Base-by-base conservation (phyloP, 2,329 filamentous ascomycete genomes). In the Emericellopsis atlantica region DNA sequence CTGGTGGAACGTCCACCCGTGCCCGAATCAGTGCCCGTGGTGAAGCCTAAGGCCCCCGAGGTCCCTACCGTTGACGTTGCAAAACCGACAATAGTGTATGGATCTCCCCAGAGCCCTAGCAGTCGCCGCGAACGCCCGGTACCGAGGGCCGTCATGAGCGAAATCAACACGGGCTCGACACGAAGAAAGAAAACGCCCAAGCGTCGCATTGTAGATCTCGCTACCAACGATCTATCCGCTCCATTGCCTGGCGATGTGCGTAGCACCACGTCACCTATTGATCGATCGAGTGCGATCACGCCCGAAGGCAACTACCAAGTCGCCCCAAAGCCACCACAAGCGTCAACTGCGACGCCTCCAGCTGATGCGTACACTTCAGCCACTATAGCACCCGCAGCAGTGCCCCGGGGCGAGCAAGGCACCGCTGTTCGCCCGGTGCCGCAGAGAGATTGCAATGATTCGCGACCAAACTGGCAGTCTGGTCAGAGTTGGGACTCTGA, bases 1-100 rank as follows among this genome's bases (percentile, higher is more conserved):
- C 70, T 98, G 35, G 74, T 89, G 5, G 89, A 95, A 39, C 79
- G 89, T 37, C 84, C 72, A 10, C 81, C 84, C 2, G 80, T 93
- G 50, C 77, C 81, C 15, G 74, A 83, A 22, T 79, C 75, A 32
- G 79, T 88, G 8, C 87, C 88, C 0, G 80, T 94, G 14, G 74
- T 94, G 43, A 86, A 82, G 56, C 77, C 81, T 12, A 67, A 71
- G 22, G 68, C 71, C 4, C 72, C 77, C 12, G 80, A 85, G 49
- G 63, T 79, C 9, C 67, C 72, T 7, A 69, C 74, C 5, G 69
- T 81, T 3, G 72, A 84, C 45, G 74, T 85, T 14, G 79, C 77
- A 62, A 87, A 84, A 51, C 73, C 79, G 18, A 64, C 76, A 23
- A 74, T 79, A 38, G 63, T 79, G 34, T 70, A 79, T 45, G 68